phyloP scores from a whole-genome alignment of 139 green algal species.

The Chlamydomonas sphaeroides region DNA sequence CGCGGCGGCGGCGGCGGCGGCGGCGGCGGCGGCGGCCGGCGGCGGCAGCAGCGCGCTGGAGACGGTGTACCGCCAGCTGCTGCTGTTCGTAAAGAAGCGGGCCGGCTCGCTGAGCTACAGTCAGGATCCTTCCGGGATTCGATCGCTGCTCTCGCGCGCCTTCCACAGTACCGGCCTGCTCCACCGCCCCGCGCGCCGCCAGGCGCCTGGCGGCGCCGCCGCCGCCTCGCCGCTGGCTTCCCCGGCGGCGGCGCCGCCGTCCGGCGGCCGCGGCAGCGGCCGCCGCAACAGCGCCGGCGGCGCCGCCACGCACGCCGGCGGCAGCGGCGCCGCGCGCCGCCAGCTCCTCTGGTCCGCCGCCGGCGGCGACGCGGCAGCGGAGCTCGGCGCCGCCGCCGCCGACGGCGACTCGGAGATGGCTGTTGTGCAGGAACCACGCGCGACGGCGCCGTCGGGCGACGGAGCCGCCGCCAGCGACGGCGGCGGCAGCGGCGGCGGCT shows the following conservation, averaged over 20 bases:
- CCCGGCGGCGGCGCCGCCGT: background rate
- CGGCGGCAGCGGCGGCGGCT: background rate
- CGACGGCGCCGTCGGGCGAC: background rate
- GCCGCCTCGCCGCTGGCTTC: no score
- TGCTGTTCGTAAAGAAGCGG: slow-evolving; percentile 83
- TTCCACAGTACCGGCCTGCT: slow-evolving; percentile 53
- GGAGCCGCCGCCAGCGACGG: background rate
- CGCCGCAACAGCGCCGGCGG: background rate
- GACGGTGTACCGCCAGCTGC: slow-evolving; percentile 39
- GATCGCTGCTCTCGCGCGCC: slow-evolving; percentile 70
- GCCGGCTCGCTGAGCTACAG: slow-evolving; percentile 69
- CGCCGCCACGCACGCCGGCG: background rate
- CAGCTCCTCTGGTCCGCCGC: slow-evolving; percentile 5
- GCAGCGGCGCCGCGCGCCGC: background rate
- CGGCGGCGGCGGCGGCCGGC: background rate
- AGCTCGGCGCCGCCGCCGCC: background rate
- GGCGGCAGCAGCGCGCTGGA: slow-evolving; percentile 24
- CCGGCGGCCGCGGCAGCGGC: background rate
- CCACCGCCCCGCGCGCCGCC: background rate
- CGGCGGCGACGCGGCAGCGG: no score
- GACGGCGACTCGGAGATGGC: no score
- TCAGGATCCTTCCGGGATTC: slow-evolving; percentile 75
- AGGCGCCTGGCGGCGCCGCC: no score
- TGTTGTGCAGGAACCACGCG: no score
- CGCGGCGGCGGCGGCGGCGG: background rate